Base-by-base conservation (phyloP, 163 green algal species). In the Scenedesmus sp. region DNA sequence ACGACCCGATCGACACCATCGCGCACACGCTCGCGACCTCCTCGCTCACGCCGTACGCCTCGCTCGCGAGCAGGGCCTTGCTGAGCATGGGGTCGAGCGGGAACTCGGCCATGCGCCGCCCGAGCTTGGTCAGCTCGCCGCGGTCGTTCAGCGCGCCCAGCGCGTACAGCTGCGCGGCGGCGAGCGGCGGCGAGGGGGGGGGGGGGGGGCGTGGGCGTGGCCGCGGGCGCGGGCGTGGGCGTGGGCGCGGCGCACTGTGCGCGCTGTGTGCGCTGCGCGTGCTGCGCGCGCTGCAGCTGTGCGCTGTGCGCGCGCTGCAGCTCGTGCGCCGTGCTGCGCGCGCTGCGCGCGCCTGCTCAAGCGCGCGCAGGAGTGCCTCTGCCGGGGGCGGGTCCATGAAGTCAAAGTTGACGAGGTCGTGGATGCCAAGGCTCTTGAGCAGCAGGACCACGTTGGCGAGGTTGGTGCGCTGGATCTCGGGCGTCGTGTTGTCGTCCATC, bases 331-430 rank as follows among this genome's bases (percentile, higher is more conserved):
- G n/a, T n/a, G n/a, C n/a, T n/a, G n/a, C n/a, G n/a, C n/a, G n/a
- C 39, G 7, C 39, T 47, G 39, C 39, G 29, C 6, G 64, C 51
- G 67, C 69, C 69, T 77, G 90, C 87, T 98, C 94, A 63, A 98
- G 81, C 18, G 94, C 93, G 0, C 91, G 73, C 67, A 97, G 85
- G 60, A 98, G 85, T 11, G 91, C 95, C 81, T 96, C 91, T 1
- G 92, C 91, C 13, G 96, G 96, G 4, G 96, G 96, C 14, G 95
- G 95, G 87, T 99, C 96, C 95, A 99, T 98, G 92, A 99, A 99
- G 84, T 99, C 95, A 86, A 99, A 99, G 85, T 95, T 93, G 83
- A 99, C 93, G 31, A 99, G 85, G 88, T 99, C 94, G 84, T 99
- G 94, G 80, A 99, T 98, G 69, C 95, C 94, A 60, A 99, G 85